Evolutionary conservation across 2,329 filamentous ascomycete genomes (phyloP).

Genomic region (Penicillium sp.): DNA sequence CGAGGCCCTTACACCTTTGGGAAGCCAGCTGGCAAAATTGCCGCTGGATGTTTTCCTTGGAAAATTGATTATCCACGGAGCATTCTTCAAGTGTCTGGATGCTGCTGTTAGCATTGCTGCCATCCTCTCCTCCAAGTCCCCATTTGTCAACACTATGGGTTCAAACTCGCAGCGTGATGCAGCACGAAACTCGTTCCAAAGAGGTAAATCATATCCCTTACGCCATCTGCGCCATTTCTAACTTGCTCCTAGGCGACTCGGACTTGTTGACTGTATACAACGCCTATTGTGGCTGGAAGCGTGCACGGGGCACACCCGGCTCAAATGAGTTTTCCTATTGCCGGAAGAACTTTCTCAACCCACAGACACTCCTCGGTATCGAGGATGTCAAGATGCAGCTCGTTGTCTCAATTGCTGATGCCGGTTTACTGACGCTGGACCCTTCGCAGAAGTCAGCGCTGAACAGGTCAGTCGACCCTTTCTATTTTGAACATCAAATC

Average conservation of each 20-base stretch:
- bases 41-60: conserved; percentile 93
- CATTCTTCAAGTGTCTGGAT: conserved; percentile 87
- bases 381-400: conserved; percentile 95
- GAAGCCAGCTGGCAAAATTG: conserved; percentile 80
- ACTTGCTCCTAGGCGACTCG: conserved; percentile 64
- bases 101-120: conserved; percentile 89
- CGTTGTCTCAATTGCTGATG: conserved; percentile 79
- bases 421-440: conserved; percentile 75
- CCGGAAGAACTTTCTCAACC: conserved; percentile 87
- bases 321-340: conserved; percentile 86
- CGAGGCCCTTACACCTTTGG: conserved; percentile 85
- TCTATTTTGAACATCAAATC: neutral
- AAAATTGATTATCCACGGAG: conserved; percentile 84
- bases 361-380: conserved; percentile 86
- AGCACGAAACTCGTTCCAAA: conserved; percentile 74
- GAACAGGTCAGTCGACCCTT: conserved; percentile 51
- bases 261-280: conserved; percentile 93
- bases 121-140: conserved; percentile 90
- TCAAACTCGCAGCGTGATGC: conserved; percentile 79
- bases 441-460: conserved; percentile 70
- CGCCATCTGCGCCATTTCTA: conserved; percentile 5
- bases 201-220: conserved; percentile 45
- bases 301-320: conserved; percentile 69
- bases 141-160: conserved; percentile 84
- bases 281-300: conserved; percentile 86